phyloP scores from a whole-genome alignment of 129 eudicot species.

The Silybum marianum region DNA sequence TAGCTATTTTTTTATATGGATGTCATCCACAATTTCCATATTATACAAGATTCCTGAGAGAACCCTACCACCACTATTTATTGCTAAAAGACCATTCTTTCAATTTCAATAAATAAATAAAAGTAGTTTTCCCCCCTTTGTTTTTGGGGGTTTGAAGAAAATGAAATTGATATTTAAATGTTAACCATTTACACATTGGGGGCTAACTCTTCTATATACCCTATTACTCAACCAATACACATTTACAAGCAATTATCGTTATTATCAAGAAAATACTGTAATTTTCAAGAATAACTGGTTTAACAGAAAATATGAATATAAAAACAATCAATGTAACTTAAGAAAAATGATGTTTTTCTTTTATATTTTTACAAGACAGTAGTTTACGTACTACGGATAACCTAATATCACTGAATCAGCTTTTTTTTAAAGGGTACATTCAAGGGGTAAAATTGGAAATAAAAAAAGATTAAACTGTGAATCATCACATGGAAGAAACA shows the following conservation, averaged over 20 bases:
- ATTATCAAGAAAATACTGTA: not conserved
- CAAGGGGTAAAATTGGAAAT: conserved; percentile 16
- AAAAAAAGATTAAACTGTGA: conserved; percentile 29
- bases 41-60: conserved; percentile 31
- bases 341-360: not conserved
- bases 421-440: not conserved
- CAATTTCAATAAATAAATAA: conserved; percentile 7
- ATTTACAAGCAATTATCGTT: not conserved
- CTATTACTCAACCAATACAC: not conserved
- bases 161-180: conserved; percentile 18
- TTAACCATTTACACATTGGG: conserved; percentile 11
- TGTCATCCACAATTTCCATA: conserved; percentile 36
- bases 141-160: conserved; percentile 29
- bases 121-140: conserved; percentile 28
- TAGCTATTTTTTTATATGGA: conserved; percentile 24
- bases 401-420: not conserved
- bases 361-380: not conserved
- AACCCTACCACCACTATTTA: conserved; percentile 34
- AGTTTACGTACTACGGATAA: not conserved
- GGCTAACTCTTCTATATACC: not conserved
- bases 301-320: not conserved
- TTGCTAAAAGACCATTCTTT: conserved; percentile 30
- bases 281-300: not conserved
- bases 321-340: not conserved
- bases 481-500: conserved; percentile 49